These are phyloP conservation scores for Ophryocystis elektroscirrha DNA, from an alignment of 169 alveolate genomes.

Conservation along the genomic window DNA sequence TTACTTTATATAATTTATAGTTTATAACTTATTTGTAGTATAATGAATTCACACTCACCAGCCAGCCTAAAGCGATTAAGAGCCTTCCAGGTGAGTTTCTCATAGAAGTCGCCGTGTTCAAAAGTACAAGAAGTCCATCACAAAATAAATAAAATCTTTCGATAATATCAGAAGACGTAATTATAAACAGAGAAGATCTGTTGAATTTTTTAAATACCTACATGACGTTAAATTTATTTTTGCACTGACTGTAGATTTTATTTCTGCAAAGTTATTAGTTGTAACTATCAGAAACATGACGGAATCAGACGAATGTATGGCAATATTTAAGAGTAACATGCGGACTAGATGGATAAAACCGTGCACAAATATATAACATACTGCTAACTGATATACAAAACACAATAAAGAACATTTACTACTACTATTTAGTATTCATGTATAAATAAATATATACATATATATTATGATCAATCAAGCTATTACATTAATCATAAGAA, in stretches of 20 bases:
- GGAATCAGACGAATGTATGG: conserved; percentile 51
- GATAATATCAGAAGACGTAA: conserved; percentile 56
- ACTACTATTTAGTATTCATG: no score
- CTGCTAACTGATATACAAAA: no score
- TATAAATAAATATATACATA: no score
- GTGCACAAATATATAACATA: conserved; percentile 37
- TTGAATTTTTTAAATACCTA: conserved; percentile 42
- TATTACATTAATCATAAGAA: no score
- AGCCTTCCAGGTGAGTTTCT: background rate
- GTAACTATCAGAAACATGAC: conserved; percentile 58
- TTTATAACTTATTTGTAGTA: background rate
- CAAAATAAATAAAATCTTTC: conserved; percentile 52
- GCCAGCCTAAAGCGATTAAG: background rate
- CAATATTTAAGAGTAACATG: conserved; percentile 50
- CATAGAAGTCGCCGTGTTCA: conserved; percentile 41
- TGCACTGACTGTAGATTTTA: conserved; percentile 49
- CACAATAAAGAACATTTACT: no score
- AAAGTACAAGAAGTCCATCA: conserved; percentile 51
- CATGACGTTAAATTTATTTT: background rate
- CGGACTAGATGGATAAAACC: conserved; percentile 51
- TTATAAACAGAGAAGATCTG: conserved; percentile 33
- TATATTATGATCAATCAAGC: no score
- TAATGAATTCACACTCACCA: background rate
- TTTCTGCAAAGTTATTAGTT: conserved; percentile 60
- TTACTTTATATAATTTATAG: conserved; percentile 17